Evolutionary conservation across 306 rosid genomes (phyloP), one percentile per base, ranked within the genome.

Genomic region (Cucurbita ficifolia): DNA sequence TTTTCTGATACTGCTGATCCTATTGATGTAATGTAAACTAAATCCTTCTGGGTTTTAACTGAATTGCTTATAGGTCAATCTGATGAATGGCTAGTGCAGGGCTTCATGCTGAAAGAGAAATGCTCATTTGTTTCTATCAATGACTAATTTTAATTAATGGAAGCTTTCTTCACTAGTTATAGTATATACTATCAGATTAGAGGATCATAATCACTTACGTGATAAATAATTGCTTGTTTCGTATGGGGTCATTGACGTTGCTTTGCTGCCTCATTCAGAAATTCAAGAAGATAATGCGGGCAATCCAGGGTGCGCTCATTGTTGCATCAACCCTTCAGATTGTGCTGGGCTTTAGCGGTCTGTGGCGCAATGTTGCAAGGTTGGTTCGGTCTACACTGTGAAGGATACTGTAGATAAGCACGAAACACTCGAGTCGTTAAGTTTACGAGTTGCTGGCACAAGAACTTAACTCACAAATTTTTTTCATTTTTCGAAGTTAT

Each of bases 341-440:
- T 82, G 96, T 95, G 80, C 81, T 95, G 56, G 99, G 99, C 75
- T 95, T 95, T 86, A 95, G 99, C 79, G 99, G 99, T 79, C 97
- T 95, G 36, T 95, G 99, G 99, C 99, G 99, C 51, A 95, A 95
- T 76, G 99, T 91, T 82, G 81, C 96, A 80, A 91, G 99, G 99
- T 95, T 79, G 53, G 96, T 82, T 78, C 76, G 60, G 39, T 40
- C 10, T 51, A 43, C 58, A 21, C 18, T 16, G 59, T 36, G n/a
- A 21, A 74, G 24, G 9, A 57, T 22, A 74, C 9, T n/a, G 43
- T 16, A 3, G 40, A 33, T 6, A 16, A 8, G 43, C 24, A 69
- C 33, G 57, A 70, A 17, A 3, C 36, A 70, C 46, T 50, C 33
- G 21, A 21, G 55, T 55, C 36, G 7, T 40, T 24, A 14, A 57